Evolutionary conservation across 257 asterid species (phyloP).

Genomic region (Solanum pimpinellifolium): DNA sequence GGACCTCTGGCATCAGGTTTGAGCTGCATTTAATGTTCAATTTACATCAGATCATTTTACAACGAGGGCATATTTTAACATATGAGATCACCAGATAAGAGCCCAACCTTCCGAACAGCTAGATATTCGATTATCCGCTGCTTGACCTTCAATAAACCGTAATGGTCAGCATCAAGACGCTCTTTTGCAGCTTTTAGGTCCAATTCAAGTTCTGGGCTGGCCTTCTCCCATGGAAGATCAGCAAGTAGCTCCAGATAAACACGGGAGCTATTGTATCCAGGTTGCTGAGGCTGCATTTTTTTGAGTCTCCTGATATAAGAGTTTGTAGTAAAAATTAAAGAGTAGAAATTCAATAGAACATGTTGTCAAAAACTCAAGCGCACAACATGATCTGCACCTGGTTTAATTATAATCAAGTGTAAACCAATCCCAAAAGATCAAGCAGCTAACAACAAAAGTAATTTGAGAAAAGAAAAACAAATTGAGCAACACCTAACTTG

Average conservation of each 20-base stretch:
- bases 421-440: background rate
- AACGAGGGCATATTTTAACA: background rate
- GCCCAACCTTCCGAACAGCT: constrained; percentile 90
- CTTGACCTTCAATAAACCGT: constrained; percentile 89
- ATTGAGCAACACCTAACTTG: background rate
- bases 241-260: constrained; percentile 95
- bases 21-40: constrained; percentile 48
- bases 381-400: background rate
- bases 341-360: background rate
- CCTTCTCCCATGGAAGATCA: constrained; percentile 94
- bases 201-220: constrained; percentile 70
- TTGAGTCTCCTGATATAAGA: constrained; percentile 73
- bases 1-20: constrained; percentile 99
- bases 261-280: constrained; percentile 93
- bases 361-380: constrained; percentile 1
- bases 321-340: constrained; percentile 10
- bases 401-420: background rate
- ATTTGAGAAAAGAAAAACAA: background rate
- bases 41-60: no score
- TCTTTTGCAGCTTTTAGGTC: constrained; percentile 84
- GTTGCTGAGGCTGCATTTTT: constrained; percentile 99
- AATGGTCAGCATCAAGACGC: constrained; percentile 86
- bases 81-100: background rate
- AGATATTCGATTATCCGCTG: constrained; percentile 95
- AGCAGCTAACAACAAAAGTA: background rate